Evolutionary conservation across 202 grass and related monocot genomes (phyloP), one percentile per base, ranked within the genome.

Genomic region (Panicum hallii): DNA sequence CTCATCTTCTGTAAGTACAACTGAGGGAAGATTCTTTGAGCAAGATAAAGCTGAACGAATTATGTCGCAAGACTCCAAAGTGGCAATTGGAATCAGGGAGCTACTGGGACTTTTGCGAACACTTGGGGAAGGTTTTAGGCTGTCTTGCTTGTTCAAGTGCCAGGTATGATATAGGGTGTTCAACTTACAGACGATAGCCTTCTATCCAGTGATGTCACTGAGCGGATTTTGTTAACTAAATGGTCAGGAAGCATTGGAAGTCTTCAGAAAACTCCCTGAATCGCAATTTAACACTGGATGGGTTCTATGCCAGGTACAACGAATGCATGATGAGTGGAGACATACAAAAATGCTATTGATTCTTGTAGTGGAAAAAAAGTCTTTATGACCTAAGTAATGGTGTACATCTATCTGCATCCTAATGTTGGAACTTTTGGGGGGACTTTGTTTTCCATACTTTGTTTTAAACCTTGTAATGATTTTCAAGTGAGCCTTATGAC

Each of bases 251-350:
- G 97, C 97, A 77, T 70, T 99, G 45, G 88, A 97, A 90, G 82
- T 91, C 74, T 99, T 92, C 65, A 82, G 87, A 63, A 99, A 92
- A 85, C 91, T 97, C 77, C 82, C 97, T 65, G 89, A 97, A 56
- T 65, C 88, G 26, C 97, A 99, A 61, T 99, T 97, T 85, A 96
- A 96, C 89, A 96, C 97, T 63, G 97, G 97, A 91, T 99, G 93
- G 97, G 97, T 99, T 67, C 87, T 99, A 14, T 94, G 92, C 83
- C 97, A 99, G 93, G 97, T 99, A 90, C 69, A 65, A 40, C 32
- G 15, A 50, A 16, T 75, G 28, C 45, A 64, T 55, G 48, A 71
- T 76, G 46, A 47, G 69, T 69, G 56, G n/a, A 16, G 16, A 79
- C 48, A 79, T 50, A 11, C 17, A 42, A 62, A 49, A 5, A 69